phyloP scores from a whole-genome alignment of 164 flowering plant species.

The Euptelea pleiosperma region DNA sequence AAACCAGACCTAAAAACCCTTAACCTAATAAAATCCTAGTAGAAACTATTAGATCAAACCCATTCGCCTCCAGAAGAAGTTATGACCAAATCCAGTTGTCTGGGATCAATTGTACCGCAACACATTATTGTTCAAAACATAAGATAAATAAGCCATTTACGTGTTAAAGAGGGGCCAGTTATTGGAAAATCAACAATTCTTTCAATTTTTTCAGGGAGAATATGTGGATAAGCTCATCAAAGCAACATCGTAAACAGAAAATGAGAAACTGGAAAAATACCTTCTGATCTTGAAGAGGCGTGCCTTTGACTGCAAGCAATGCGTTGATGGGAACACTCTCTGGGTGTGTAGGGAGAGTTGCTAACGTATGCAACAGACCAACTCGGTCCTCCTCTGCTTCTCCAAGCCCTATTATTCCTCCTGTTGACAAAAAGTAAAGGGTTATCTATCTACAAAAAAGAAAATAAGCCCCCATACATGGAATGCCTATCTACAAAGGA shows the following conservation, averaged over 20 bases:
- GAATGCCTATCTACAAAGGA: no score
- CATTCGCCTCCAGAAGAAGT: no score
- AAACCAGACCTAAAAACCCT: no score
- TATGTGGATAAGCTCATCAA: background rate
- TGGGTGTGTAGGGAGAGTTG: conserved; percentile 94
- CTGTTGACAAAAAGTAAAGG: conserved; percentile 29
- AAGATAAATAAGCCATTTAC: no score
- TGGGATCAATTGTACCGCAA: no score
- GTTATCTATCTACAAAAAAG: background rate
- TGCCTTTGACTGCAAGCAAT: conserved; percentile 87
- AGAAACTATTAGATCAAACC: no score
- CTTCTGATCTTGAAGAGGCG: conserved; percentile 98
- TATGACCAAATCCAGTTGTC: no score
- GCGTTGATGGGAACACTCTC: conserved; percentile 99
- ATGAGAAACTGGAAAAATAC: conserved; percentile 26
- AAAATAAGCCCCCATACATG: background rate
- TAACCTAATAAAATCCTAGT: no score
- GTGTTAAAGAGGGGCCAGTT: no score
- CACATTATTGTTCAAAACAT: no score
- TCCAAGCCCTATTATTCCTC: conserved; percentile 97
- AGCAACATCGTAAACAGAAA: background rate
- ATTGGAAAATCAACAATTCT: background rate
- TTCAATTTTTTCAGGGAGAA: background rate
- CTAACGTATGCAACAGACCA: conserved; percentile 87
- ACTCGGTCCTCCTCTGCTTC: conserved; percentile 97